Conservation (phyloP, 805 yeast species). For the Cyberlindnera sargentensis region DNA sequence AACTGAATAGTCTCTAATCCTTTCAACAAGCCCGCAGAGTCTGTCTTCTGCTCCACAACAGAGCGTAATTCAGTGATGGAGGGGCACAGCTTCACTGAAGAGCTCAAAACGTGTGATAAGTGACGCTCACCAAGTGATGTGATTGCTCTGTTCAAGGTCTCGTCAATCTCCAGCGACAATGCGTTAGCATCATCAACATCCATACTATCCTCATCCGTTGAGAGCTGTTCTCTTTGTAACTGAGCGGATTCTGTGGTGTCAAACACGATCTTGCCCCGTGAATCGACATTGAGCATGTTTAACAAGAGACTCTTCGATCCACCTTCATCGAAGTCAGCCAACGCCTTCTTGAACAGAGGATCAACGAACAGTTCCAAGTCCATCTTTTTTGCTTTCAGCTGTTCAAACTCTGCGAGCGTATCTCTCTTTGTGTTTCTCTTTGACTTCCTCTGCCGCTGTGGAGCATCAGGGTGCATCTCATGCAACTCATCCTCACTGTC, state of each 20-base stretch:
- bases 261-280: constrained; percentile 49
- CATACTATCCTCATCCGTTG: constrained; percentile 13
- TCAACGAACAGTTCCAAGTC: constrained; percentile 64
- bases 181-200: constrained; percentile 17
- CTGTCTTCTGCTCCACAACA: constrained; percentile 14
- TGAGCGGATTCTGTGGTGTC: constrained; percentile 41
- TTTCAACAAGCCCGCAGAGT: constrained; percentile 11
- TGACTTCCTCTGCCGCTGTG: not conserved
- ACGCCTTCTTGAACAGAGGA: constrained; percentile 64
- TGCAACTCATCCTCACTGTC: constrained; percentile 18
- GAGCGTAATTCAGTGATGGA: constrained; percentile 15
- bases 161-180: constrained; percentile 2
- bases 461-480: constrained; percentile 3
- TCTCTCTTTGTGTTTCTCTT: constrained; percentile 28
- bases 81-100: constrained; percentile 11
- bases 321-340: constrained; percentile 74
- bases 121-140: constrained; percentile 12
- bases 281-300: constrained; percentile 52
- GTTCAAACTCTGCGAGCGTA: constrained; percentile 44
- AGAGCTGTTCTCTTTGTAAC: constrained; percentile 7
- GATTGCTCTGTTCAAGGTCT: constrained; percentile 1
- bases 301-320: constrained; percentile 65
- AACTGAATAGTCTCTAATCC: constrained; percentile 7
- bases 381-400: constrained; percentile 43
- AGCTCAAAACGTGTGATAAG: constrained; percentile 1